Percentiles rank a stretch among this genome's conserved stretches.
Conservation (phyloP, 163 green algal species). For the Scenedesmus sp. region DNA sequence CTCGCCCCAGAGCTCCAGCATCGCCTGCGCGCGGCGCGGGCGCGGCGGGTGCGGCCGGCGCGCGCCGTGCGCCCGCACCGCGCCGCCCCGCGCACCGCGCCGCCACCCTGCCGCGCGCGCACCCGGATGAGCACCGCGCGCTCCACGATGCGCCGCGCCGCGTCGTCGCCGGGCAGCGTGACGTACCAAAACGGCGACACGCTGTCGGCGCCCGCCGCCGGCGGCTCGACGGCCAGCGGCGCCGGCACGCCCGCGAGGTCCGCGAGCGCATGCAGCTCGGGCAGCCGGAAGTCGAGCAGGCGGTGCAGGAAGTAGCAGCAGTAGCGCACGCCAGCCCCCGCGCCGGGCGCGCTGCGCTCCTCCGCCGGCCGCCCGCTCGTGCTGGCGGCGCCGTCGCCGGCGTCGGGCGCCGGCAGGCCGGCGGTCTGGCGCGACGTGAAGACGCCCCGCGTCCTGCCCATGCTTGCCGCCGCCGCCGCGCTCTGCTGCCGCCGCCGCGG, state of each 20-base stretch:
- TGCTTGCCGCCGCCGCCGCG: too few relatives aligned
- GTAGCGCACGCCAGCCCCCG: conserved; percentile 36
- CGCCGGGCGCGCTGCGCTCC: conserved; percentile 3
- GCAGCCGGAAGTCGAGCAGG: conserved; percentile 76
- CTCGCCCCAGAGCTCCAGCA: conserved; percentile 89
- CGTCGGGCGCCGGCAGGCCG: too few relatives aligned
- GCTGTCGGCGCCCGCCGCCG: conserved; percentile 40
- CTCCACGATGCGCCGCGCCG: conserved; percentile 36
- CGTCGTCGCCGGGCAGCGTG: conserved; percentile 48
- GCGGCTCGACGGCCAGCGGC: conserved; percentile 47
- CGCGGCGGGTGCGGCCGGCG: neutral
- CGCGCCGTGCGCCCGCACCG: neutral
- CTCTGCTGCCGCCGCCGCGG: neutral
- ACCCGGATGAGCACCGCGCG: conserved; percentile 66
- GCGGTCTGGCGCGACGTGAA: too few relatives aligned
- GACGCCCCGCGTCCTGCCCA: too few relatives aligned
- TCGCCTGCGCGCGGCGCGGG: conserved; percentile 47
- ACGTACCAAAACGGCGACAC: conserved; percentile 58
- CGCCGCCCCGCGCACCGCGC: too few relatives aligned
- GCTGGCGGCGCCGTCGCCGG: conserved; percentile 2
- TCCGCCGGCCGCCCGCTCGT: neutral
- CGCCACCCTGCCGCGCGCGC: neutral
- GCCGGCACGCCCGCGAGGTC: conserved; percentile 35
- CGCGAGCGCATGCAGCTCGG: conserved; percentile 77
- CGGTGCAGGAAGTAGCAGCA: conserved; percentile 78